Evolutionary conservation across 2,329 filamentous ascomycete genomes (phyloP).

Genomic region (Zymoseptoria pseudotritici): DNA sequence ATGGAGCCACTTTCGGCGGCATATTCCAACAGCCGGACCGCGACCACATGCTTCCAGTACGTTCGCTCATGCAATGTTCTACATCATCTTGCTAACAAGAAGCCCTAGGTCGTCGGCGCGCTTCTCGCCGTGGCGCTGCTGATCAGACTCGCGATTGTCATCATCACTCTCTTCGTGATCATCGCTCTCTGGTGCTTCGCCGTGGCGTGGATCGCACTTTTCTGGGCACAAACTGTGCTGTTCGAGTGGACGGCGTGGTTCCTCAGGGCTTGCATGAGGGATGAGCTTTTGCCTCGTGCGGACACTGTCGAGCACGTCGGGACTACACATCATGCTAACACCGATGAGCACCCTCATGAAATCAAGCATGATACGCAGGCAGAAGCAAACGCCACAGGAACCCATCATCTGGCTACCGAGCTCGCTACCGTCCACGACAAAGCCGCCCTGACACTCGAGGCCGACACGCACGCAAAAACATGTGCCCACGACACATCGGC

Average conservation of each 20-base stretch:
- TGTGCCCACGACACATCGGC: background rate
- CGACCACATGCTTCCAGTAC: slow-evolving; percentile 6
- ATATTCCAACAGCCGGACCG: background rate
- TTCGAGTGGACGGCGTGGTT: slow-evolving; percentile 6
- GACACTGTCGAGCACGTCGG: background rate
- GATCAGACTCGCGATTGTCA: slow-evolving; percentile 5
- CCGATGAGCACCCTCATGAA: background rate
- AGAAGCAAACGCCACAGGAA: background rate
- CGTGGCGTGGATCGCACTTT: slow-evolving; percentile 9
- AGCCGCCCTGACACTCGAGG: background rate
- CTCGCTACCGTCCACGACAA: background rate
- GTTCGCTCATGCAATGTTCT: background rate
- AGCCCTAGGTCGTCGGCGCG: slow-evolving; percentile 7
- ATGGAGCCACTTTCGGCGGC: background rate
- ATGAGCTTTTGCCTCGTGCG: background rate
- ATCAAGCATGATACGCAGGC: background rate
- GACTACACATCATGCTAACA: background rate
- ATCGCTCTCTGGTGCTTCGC: slow-evolving; percentile 9
- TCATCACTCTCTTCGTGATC: slow-evolving; percentile 6
- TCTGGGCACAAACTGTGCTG: slow-evolving; percentile 10
- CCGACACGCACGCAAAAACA: background rate
- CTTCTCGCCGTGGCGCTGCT: slow-evolving; percentile 7
- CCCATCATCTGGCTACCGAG: background rate
- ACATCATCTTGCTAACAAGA: background rate
- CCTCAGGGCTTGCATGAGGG: slow-evolving; percentile 4